Conservation (phyloP, 2,329 filamentous ascomycete species). For the Penicillium digitatum region DNA sequence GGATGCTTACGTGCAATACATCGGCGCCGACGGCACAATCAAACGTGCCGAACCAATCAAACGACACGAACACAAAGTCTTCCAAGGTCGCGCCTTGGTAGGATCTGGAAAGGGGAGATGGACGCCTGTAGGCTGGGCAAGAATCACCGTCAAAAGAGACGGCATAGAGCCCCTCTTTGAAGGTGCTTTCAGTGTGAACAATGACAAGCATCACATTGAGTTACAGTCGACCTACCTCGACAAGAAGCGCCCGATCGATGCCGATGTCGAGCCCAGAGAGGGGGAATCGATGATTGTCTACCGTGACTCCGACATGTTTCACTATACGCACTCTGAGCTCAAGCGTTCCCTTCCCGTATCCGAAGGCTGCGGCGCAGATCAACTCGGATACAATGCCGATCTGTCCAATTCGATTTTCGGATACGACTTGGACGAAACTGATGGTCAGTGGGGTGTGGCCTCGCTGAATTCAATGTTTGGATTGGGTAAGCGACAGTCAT, state of each 20-base stretch:
- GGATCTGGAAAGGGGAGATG: slow-evolving; percentile 63
- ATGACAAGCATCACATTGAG: slow-evolving; percentile 83
- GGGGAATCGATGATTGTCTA: slow-evolving; percentile 85
- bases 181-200: slow-evolving; percentile 76
- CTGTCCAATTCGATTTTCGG: slow-evolving; percentile 64
- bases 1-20: slow-evolving; percentile 67
- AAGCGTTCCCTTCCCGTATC: slow-evolving; percentile 53
- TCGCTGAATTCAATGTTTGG: slow-evolving; percentile 66
- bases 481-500: slow-evolving; percentile 54
- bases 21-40: slow-evolving; percentile 68
- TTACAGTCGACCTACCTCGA: slow-evolving; percentile 68
- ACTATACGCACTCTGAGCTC: slow-evolving; percentile 54
- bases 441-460: slow-evolving; percentile 56
- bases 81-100: slow-evolving; percentile 73
- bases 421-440: slow-evolving; percentile 51
- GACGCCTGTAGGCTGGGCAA: slow-evolving; percentile 80
- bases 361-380: slow-evolving; percentile 67
- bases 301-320: slow-evolving; percentile 78
- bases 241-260: slow-evolving; percentile 69
- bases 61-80: slow-evolving; percentile 73
- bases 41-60: slow-evolving; percentile 64
- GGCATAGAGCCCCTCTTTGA: slow-evolving; percentile 79
- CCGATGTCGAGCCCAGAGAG: slow-evolving; percentile 53
- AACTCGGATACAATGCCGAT: slow-evolving; percentile 73
- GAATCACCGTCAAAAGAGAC: slow-evolving; percentile 73